Percentiles rank a stretch among this genome's conserved stretches.
Conservation (phyloP, 1,284 basidiomycete genomes). For the Wallemia mellicola region DNA sequence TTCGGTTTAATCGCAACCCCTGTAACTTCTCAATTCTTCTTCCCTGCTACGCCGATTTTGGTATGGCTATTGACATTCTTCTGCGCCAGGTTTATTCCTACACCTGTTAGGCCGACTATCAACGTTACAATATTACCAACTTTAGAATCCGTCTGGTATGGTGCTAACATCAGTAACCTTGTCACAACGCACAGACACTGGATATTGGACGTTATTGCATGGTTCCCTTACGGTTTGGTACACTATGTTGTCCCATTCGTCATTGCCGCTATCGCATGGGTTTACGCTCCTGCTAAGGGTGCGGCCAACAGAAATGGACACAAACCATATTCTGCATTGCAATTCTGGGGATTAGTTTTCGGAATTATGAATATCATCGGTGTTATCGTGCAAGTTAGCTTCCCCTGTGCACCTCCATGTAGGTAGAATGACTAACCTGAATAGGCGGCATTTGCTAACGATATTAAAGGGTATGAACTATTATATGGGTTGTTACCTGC, state of each 20-base stretch:
- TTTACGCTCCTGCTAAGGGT: slow-evolving; percentile 41
- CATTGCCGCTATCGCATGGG: slow-evolving; percentile 42
- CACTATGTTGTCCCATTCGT: slow-evolving; percentile 66
- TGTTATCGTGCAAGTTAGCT: slow-evolving; percentile 58
- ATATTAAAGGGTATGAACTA: slow-evolving; percentile 62
- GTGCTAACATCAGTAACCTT: slow-evolving; percentile 87
- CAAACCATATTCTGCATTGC: slow-evolving; percentile 23
- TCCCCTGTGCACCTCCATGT: slow-evolving; percentile 76
- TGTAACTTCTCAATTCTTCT: slow-evolving; percentile 19
- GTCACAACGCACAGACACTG: slow-evolving; percentile 81
- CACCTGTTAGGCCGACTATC: slow-evolving; percentile 39
- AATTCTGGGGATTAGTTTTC: slow-evolving; percentile 63
- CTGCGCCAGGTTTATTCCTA: slow-evolving; percentile 56
- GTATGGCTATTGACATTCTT: slow-evolving; percentile 45
- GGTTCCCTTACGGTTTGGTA: slow-evolving; percentile 79
- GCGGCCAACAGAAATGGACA: neutral
- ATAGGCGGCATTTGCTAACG: neutral
- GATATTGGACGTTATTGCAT: slow-evolving; percentile 66
- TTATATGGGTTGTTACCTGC: slow-evolving; percentile 88
- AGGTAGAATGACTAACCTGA: slow-evolving; percentile 9
- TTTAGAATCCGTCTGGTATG: slow-evolving; percentile 75
- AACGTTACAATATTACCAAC: slow-evolving; percentile 81
- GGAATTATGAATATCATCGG: slow-evolving; percentile 80
- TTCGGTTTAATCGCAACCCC: slow-evolving; percentile 14
- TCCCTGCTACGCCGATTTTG: slow-evolving; percentile 8